These are phyloP conservation scores for Erysimum cheiri DNA, from an alignment of 441 rosid species.

Conservation along the genomic window DNA sequence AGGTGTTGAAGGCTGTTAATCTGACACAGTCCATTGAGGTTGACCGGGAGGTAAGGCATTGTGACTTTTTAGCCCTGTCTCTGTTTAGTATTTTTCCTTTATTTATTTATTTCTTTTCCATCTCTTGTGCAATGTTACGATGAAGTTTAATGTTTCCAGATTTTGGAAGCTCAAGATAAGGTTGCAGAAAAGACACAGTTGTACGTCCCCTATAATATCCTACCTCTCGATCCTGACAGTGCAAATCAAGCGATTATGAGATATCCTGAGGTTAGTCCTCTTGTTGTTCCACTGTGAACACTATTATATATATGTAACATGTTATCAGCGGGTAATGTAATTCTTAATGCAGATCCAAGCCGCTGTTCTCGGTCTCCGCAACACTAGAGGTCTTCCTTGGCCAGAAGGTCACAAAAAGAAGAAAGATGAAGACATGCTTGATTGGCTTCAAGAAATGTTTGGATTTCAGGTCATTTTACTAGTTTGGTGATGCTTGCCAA, in stretches of 20 bases:
- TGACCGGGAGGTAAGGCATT: constrained; percentile 80
- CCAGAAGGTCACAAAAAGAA: constrained; percentile 82
- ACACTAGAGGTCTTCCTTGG: constrained; percentile 99
- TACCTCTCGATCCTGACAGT: constrained; percentile 99
- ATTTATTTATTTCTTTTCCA: neutral
- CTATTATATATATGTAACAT: constrained; percentile 22
- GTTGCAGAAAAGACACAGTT: constrained; percentile 96
- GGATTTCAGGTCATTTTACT: constrained; percentile 85
- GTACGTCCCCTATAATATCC: constrained; percentile 89
- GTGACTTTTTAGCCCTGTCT: constrained; percentile 9
- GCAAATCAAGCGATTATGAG: constrained; percentile 95
- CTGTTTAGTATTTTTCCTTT: constrained; percentile 5
- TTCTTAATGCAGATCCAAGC: constrained; percentile 78
- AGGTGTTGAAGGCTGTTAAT: constrained; percentile 97
- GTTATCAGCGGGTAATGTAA: constrained; percentile 27
- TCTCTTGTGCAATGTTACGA: constrained; percentile 30
- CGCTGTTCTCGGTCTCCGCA: constrained; percentile 88
- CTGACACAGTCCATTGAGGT: constrained; percentile 92
- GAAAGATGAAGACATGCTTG: constrained; percentile 91
- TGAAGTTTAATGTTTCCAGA: constrained; percentile 55
- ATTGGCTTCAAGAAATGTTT: constrained; percentile 98
- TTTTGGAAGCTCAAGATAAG: constrained; percentile 88
- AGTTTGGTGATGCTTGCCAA: neutral
- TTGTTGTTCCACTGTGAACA: constrained; percentile 13
- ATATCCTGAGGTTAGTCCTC: constrained; percentile 83